Evolutionary conservation across 2,329 filamentous ascomycete species (phyloP).

Genomic region (Xylaria sp.): DNA sequence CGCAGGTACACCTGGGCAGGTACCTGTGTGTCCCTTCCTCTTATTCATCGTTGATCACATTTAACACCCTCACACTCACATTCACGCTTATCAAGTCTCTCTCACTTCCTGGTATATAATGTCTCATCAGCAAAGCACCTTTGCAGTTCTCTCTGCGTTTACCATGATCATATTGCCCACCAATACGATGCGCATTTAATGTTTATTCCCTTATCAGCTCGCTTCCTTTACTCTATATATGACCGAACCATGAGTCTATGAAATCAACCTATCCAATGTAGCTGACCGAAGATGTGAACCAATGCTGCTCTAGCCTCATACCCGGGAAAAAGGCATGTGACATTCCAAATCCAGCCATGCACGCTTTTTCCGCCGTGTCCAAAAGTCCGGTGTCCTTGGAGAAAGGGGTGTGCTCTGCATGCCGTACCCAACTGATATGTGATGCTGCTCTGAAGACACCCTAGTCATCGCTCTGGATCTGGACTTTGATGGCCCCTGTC

Average conservation of each 20-base stretch:
- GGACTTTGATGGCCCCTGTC: slow-evolving; percentile 97
- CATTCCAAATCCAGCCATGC: slow-evolving; percentile 8
- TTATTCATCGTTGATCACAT: neutral
- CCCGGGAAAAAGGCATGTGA: slow-evolving; percentile 5
- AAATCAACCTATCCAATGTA: slow-evolving; percentile 20
- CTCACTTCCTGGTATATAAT: neutral
- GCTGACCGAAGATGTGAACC: slow-evolving; percentile 23
- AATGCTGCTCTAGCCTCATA: slow-evolving; percentile 27
- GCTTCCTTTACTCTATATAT: slow-evolving; percentile 32
- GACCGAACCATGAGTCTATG: slow-evolving; percentile 23
- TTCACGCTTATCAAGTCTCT: neutral
- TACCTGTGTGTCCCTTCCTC: slow-evolving; percentile 1
- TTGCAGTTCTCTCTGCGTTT: neutral
- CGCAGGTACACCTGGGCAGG: neutral
- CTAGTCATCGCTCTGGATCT: slow-evolving; percentile 80
- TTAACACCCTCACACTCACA: neutral
- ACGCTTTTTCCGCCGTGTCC: neutral
- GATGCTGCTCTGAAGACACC: neutral
- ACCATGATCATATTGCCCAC: neutral
- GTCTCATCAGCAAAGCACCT: neutral
- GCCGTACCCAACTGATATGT: neutral
- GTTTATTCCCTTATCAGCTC: slow-evolving; percentile 26
- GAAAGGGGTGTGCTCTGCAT: neutral
- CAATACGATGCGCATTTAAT: slow-evolving; percentile 7
- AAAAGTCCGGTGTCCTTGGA: neutral